Evolutionary conservation across 345 rosid genomes (phyloP).

Genomic region (Triadica sebifera): DNA sequence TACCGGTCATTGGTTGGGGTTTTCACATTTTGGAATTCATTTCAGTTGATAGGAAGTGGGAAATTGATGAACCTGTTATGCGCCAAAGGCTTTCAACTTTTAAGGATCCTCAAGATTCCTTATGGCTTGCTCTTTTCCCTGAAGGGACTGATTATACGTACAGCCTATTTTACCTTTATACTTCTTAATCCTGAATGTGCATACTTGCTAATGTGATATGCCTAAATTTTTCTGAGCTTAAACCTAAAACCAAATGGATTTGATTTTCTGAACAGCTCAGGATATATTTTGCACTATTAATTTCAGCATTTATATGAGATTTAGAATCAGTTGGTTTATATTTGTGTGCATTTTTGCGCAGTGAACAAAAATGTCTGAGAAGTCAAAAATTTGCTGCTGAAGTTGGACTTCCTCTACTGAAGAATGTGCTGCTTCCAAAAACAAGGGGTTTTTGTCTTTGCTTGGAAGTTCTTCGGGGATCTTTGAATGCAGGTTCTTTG

Average conservation of each 20-base stretch:
- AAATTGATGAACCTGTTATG: slow-evolving; percentile 62
- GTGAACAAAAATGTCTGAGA: slow-evolving; percentile 63
- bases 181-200: slow-evolving; percentile 17
- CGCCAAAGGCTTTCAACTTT: slow-evolving; percentile 59
- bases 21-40: slow-evolving; percentile 82
- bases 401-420: slow-evolving; percentile 65
- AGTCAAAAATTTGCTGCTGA: slow-evolving; percentile 68
- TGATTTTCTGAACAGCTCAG: background rate
- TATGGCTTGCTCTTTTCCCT: slow-evolving; percentile 89
- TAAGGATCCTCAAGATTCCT: slow-evolving; percentile 61
- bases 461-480: slow-evolving; percentile 55
- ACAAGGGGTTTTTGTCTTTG: slow-evolving; percentile 66
- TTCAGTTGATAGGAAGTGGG: slow-evolving; percentile 84
- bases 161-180: slow-evolving; percentile 21
- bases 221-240: background rate
- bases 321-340: background rate
- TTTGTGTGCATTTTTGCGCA: slow-evolving; percentile 32
- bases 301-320: background rate
- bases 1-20: slow-evolving; percentile 84
- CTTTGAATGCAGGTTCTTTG: slow-evolving; percentile 69
- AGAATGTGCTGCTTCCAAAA: slow-evolving; percentile 72
- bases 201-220: background rate
- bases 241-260: background rate
- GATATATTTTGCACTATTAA: background rate
- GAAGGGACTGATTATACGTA: slow-evolving; percentile 94